Percentiles rank a stretch among this genome's conserved stretches.
Evolutionary conservation across 73 alveolate species (phyloP).

Genomic region (Paramecium sonneborni): DNA sequence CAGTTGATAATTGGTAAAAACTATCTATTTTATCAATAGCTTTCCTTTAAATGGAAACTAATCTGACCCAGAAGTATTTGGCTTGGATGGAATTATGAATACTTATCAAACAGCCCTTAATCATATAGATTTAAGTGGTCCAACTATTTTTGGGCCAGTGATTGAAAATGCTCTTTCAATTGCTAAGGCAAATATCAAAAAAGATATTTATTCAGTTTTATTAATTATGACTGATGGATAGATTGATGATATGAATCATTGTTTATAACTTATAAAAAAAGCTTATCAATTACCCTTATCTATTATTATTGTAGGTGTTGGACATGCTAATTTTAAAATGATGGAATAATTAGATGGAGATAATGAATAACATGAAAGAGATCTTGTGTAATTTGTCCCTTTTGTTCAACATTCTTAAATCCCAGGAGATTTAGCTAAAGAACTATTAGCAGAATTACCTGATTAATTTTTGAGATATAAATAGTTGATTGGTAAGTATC

Average conservation of each 20-base stretch:
- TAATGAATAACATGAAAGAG: constrained; percentile 47
- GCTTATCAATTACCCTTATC: constrained; percentile 82
- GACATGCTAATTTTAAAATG: constrained; percentile 83
- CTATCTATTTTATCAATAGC: constrained; percentile 12
- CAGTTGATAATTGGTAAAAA: background rate
- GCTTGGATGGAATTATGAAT: constrained; percentile 66
- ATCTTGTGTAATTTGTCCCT: constrained; percentile 81
- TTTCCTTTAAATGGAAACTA: constrained; percentile 71
- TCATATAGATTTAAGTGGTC: constrained; percentile 72
- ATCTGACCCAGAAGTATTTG: constrained; percentile 70
- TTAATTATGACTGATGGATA: constrained; percentile 94
- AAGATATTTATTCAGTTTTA: constrained; percentile 71
- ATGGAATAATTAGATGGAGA: constrained; percentile 73
- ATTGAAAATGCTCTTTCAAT: constrained; percentile 31
- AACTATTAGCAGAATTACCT: constrained; percentile 78
- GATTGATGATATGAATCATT: constrained; percentile 87
- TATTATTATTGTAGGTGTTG: constrained; percentile 92
- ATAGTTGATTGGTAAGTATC: background rate
- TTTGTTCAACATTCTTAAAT: constrained; percentile 53
- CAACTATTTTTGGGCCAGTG: constrained; percentile 74
- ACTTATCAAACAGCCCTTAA: constrained; percentile 67
- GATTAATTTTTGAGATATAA: background rate
- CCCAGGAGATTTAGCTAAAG: constrained; percentile 72
- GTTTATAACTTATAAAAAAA: constrained; percentile 73
- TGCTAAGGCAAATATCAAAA: background rate